Evolutionary conservation across 2,329 filamentous ascomycete genomes (phyloP).

Genomic region (Cladorrhinum sp.): DNA sequence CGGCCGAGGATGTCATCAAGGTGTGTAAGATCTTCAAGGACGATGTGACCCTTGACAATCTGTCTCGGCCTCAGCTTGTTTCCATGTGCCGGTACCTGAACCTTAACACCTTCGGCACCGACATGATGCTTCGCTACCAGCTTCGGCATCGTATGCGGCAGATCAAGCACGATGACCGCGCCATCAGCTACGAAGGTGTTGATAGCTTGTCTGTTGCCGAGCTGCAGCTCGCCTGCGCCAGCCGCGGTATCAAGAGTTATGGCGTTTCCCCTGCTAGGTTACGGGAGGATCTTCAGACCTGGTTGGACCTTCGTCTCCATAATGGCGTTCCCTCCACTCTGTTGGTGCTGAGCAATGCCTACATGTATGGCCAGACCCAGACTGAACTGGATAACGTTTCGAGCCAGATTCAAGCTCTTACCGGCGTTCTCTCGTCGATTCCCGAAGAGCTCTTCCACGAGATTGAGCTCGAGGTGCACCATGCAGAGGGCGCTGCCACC

Average conservation of each 20-base stretch:
- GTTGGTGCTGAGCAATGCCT: conserved; percentile 92
- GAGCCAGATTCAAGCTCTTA: conserved; percentile 87
- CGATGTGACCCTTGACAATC: conserved; percentile 93
- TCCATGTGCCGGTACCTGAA: conserved; percentile 99
- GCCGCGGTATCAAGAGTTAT: conserved; percentile 87
- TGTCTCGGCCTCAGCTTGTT: conserved; percentile 91
- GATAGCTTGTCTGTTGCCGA: conserved; percentile 91
- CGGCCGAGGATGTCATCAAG: conserved; percentile 89
- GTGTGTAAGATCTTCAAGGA: conserved; percentile 99
- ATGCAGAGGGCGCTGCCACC: conserved; percentile 91
- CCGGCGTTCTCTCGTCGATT: conserved; percentile 88
- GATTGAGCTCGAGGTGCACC: conserved; percentile 97
- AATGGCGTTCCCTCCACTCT: conserved; percentile 96
- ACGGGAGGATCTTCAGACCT: conserved; percentile 85
- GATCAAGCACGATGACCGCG: conserved; percentile 96
- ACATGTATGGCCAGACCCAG: conserved; percentile 78
- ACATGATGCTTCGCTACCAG: conserved; percentile 96
- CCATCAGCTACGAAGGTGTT: conserved; percentile 90
- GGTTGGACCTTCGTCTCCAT: conserved; percentile 89
- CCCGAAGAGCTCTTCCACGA: conserved; percentile 99
- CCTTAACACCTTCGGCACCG: conserved; percentile 92
- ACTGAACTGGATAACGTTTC: conserved; percentile 78
- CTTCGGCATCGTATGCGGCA: conserved; percentile 97
- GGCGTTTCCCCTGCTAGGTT: conserved; percentile 85
- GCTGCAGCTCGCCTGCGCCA: conserved; percentile 86